Evolutionary conservation across 2,329 filamentous ascomycete species (phyloP).

Genomic region (Dactylellina haptotyla): DNA sequence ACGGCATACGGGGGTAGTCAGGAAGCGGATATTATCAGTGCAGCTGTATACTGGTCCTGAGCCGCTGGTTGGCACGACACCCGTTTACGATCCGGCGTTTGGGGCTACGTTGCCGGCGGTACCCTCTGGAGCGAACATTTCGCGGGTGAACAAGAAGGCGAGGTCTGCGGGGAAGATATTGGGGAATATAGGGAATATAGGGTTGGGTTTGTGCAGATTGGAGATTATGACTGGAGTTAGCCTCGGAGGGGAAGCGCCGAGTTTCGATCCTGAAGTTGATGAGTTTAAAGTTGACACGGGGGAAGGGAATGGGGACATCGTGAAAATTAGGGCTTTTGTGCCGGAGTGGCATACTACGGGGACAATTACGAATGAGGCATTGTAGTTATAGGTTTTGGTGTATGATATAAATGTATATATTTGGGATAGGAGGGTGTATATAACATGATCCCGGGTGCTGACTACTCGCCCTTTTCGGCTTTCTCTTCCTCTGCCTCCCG

Average conservation of each 20-base stretch:
- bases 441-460: not conserved
- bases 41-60: conserved; percentile 69
- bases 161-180: conserved; percentile 85
- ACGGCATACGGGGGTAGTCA: conserved; percentile 89
- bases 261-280: conserved; percentile 68
- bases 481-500: conserved; percentile 54
- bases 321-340: conserved; percentile 80
- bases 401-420: conserved; percentile 22
- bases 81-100: conserved; percentile 46
- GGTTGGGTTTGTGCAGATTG: conserved; percentile 84
- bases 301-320: conserved; percentile 62
- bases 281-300: conserved; percentile 66
- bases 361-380: conserved; percentile 40
- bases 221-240: conserved; percentile 88
- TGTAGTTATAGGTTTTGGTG: conserved; percentile 14
- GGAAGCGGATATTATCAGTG: conserved; percentile 87
- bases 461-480: conserved; percentile 11
- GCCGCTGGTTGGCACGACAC: conserved; percentile 50
- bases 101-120: conserved; percentile 57
- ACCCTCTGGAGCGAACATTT: conserved; percentile 66
- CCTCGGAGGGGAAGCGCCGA: conserved; percentile 72
- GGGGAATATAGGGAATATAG: conserved; percentile 81
- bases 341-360: conserved; percentile 74
- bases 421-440: conserved; percentile 5
- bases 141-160: conserved; percentile 66